Evolutionary conservation across 2,329 filamentous ascomycete genomes (phyloP).

Genomic region (Byssoonygena ceratinophila): DNA sequence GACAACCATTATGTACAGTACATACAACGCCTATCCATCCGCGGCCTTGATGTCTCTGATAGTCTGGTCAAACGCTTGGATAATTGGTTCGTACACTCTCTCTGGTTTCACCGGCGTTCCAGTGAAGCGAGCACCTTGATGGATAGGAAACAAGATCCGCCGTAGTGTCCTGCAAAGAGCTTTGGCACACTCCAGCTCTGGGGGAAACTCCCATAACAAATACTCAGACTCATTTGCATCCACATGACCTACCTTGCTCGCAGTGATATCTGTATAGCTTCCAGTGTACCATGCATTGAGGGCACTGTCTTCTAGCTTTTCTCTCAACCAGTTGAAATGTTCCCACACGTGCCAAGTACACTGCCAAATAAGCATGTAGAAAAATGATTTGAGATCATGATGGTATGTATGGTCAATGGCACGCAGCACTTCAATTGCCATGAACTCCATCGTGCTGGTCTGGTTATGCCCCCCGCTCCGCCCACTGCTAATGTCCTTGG

Average conservation of each 20-base stretch:
- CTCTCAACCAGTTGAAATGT: too few species aligned
- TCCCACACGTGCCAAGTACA: not conserved
- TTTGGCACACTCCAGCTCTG: not conserved
- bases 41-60: too few species aligned
- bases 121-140: not conserved
- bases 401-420: too few species aligned
- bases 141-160: not conserved
- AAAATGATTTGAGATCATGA: too few species aligned
- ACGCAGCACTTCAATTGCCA: too few species aligned
- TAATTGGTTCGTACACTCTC: not conserved
- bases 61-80: not conserved
- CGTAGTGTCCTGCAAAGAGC: not conserved
- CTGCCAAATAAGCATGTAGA: not conserved
- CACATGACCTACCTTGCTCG: conserved; percentile 18
- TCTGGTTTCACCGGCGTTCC: not conserved
- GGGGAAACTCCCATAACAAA: conserved; percentile 4
- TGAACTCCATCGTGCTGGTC: too few species aligned
- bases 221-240: conserved; percentile 19
- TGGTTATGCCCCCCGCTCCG: too few species aligned
- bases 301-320: too few species aligned
- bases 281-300: conserved; percentile 22
- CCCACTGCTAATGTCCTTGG: too few species aligned
- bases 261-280: conserved; percentile 21
- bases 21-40: too few species aligned
- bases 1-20: too few species aligned